Evolutionary conservation across 305 asterid genomes (phyloP).

Genomic region (Vinca major): DNA sequence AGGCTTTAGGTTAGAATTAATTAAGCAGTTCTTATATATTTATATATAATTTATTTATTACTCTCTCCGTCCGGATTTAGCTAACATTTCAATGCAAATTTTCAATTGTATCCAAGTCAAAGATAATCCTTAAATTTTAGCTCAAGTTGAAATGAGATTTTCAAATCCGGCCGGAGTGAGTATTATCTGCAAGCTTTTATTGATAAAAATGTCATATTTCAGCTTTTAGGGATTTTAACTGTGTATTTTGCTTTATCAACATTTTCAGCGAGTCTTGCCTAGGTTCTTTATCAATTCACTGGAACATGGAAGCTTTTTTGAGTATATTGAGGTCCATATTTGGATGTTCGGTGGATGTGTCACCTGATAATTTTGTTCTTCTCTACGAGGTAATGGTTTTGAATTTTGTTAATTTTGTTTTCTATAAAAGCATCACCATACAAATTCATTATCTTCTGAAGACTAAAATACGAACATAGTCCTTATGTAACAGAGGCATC

Average conservation of each 20-base stretch:
- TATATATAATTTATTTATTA: background rate
- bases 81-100: too few species aligned
- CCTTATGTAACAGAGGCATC: background rate
- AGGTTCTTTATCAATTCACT: constrained; percentile 35
- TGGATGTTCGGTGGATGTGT: constrained; percentile 50
- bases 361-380: constrained; percentile 40
- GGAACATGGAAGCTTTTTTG: constrained; percentile 55
- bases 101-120: too few species aligned
- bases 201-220: background rate
- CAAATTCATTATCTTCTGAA: background rate
- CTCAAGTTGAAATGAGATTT: too few species aligned
- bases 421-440: background rate
- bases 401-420: background rate
- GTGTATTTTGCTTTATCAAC: background rate
- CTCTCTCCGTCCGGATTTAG: too few species aligned
- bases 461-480: background rate
- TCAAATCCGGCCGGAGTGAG: too few species aligned
- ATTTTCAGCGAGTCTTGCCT: constrained; percentile 50
- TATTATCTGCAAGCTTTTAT: background rate
- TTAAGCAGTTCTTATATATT: background rate
- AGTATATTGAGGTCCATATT: constrained; percentile 41
- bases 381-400: constrained; percentile 51
- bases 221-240: background rate
- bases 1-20: constrained; percentile 45
- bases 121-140: too few species aligned